A percentile compares a stretch with the other conserved stretches of the same genome.
Evolutionary conservation across 257 asterid species (phyloP).

Genomic region (Jacaranda mimosifolia): DNA sequence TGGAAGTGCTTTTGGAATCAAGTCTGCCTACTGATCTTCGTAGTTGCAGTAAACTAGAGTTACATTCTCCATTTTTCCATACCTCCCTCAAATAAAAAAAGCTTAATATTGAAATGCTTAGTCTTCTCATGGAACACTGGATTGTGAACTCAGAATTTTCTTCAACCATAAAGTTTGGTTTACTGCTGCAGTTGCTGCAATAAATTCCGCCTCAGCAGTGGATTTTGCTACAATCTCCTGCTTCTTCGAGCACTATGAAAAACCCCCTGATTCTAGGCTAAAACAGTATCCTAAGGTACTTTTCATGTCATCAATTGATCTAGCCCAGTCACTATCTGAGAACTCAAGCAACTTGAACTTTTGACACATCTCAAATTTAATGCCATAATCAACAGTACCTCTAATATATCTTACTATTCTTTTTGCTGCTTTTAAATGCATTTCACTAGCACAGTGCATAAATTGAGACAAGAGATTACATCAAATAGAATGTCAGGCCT

Average conservation of each 20-base stretch:
- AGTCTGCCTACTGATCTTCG: background rate
- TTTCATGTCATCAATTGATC: conserved; percentile 19
- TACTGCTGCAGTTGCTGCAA: background rate
- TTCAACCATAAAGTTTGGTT: conserved; percentile 4
- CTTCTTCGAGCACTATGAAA: conserved; percentile 25
- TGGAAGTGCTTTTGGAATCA: background rate
- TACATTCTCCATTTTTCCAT: background rate
- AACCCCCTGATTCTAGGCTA: background rate
- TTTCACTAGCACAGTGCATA: conserved; percentile 5
- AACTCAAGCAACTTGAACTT: background rate
- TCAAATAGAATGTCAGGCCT: background rate
- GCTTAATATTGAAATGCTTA: conserved; percentile 1
- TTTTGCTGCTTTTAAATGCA: too few species aligned
- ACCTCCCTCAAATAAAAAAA: background rate
- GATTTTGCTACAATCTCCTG: conserved; percentile 26
- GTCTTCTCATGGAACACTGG: conserved; percentile 19
- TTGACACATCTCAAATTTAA: background rate
- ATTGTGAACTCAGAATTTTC: background rate
- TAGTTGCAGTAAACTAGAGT: background rate
- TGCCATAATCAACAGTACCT: conserved; percentile 7
- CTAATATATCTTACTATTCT: background rate
- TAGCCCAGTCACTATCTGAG: background rate
- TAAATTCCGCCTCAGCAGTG: too few species aligned
- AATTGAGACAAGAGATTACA: background rate
- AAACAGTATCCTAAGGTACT: conserved; percentile 6